Conservation (phyloP, 495 filamentous ascomycete species). For the Talaromyces wortmannii region DNA sequence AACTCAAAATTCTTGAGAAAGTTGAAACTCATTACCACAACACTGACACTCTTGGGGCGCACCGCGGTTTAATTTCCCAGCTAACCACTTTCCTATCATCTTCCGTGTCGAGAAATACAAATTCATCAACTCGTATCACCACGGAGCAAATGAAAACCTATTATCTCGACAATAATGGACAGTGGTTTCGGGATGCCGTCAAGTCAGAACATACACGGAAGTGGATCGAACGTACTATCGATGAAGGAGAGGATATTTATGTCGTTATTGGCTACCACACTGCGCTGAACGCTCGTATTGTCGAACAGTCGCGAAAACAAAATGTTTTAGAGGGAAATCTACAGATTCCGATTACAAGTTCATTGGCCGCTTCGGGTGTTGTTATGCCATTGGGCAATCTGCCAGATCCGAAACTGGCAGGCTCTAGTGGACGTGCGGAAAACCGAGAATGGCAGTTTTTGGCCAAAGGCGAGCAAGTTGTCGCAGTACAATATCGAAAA, state of each 20-base stretch:
- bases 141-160: slow-evolving; percentile 13
- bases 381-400: slow-evolving; percentile 7
- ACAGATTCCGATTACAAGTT: slow-evolving; percentile 6
- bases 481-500: slow-evolving; percentile 9
- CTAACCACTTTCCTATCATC: slow-evolving; percentile 8
- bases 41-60: not conserved
- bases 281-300: slow-evolving; percentile 4
- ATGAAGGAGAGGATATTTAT: slow-evolving; percentile 14
- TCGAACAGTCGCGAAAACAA: slow-evolving; percentile 4
- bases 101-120: slow-evolving; percentile 5
- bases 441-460: slow-evolving; percentile 7
- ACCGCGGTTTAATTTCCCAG: not conserved
- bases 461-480: slow-evolving; percentile 7
- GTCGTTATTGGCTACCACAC: slow-evolving; percentile 8
- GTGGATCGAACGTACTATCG: slow-evolving; percentile 8
- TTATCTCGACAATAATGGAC: slow-evolving; percentile 12
- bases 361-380: slow-evolving; percentile 3
- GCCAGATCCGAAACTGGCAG: not conserved
- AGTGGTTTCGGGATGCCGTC: slow-evolving; percentile 11
- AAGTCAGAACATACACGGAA: slow-evolving; percentile 8
- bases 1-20: not conserved
- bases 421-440: slow-evolving; percentile 4
- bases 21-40: not conserved
- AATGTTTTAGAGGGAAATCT: slow-evolving; percentile 5
- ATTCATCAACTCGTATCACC: slow-evolving; percentile 7